Base-by-base conservation (phyloP, 2,329 filamentous ascomycete genomes). In the Neofusicoccum parvum region DNA sequence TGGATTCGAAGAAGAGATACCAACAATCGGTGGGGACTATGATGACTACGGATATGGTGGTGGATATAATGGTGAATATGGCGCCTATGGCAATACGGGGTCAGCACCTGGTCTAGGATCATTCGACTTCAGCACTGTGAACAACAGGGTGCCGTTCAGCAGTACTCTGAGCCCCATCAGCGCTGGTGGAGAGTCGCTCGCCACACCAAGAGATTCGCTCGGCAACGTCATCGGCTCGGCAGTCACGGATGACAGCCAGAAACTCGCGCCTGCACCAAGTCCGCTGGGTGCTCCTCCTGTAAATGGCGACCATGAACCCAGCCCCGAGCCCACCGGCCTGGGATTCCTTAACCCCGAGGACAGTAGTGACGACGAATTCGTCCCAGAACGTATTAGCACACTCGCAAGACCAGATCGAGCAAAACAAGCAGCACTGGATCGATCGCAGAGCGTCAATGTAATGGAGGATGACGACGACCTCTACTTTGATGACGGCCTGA, bases 401-500 rank as follows among this genome's bases (percentile, higher is more conserved):
- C 7, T 49, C 36, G 10, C 60, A 58, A n/a, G 65, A 69, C 45
- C 59, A 69, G 64, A 53, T 50, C 36, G 12, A 20, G n/a, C 34
- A 50, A 54, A 59, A 54, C 43, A 51, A 53, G 20, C 50, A 36
- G 65, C 62, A 45, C 65, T 67, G 36, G 66, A 49, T 17, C 71
- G 54, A 15, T 17, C 58, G n/a, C 12, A 17, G 10, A 17, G 37
- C 7, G 11, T n/a, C 2, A 45, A 59, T 23, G 20, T 62, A 5
- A 10, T 39, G 10, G 50, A 58, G 1, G 68, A 76, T 15, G 77
- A 59, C 23, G 83, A 86, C 69, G 89, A 92, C 68, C 79, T 91
- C 36, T 92, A 91, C 73, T 92, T 89, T 71, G 88, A 90, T 68
- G 87, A 88, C 71, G 88, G 88, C 2, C 76, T 87, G 69, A 82